Evolutionary conservation across 139 green algal genomes (phyloP), one percentile per base, ranked within the genome.

Genomic region (Astrephomene gubernaculifera): DNA sequence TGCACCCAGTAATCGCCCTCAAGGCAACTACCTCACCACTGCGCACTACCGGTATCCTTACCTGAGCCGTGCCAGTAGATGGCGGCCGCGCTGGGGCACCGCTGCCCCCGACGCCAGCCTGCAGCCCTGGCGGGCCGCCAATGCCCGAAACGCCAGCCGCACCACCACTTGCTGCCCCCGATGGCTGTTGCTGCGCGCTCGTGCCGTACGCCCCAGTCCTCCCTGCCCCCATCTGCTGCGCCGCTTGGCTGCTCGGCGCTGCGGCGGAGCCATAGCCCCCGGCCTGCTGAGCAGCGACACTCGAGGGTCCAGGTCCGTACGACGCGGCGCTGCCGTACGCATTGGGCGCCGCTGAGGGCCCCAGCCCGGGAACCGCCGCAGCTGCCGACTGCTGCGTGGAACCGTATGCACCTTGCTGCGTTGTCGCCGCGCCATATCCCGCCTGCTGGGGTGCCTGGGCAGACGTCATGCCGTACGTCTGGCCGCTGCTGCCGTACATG

Each of bases 371-470:
- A 27, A 63, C 43, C 8, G 43, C 12, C 10, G n/a, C 45, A 21
- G 45, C 57, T n/a, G 21, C 45, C n/a, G 71, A 3, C 49, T 80
- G 71, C 71, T 65, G 71, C 4, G 39, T 33, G 4, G 71, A 35
- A 31, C 71, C 71, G 31, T 80, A 80, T 9, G 6, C 35, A 43
- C 70, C 41, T 29, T 78, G 71, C 71, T 80, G 71, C 45, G 71
- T n/a, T n/a, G n/a, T 14, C 45, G 33, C 33, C 14, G 31, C n/a
- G 44, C 71, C 71, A n/a, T 80, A 80, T 14, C n/a, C 44, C 2
- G 25, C 21, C 35, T 65, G 71, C 41, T 61, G 70, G 41, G 1
- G 39, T 25, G 49, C 49, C 49, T 57, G 49, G 17, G 14, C 57
- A 24, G 49, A 17, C 2, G 29, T 49, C 5, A 27, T 21, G 49